Base-by-base conservation (phyloP, 306 rosid genomes). In the Pachyrhizus erosus region DNA sequence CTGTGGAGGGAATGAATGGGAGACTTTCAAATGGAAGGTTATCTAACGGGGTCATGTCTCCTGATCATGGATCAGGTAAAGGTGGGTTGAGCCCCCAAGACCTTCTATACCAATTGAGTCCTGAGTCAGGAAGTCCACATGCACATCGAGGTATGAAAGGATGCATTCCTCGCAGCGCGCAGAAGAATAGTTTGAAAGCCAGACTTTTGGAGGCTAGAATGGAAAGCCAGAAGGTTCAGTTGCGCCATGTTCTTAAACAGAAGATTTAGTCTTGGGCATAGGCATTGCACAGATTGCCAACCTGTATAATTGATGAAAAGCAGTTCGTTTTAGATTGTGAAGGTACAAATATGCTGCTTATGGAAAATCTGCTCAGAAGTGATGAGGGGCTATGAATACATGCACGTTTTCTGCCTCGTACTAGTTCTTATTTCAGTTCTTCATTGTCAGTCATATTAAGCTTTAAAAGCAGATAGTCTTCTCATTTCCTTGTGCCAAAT, bases 211-310 rank as follows among this genome's bases (percentile, higher is more conserved):
- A 95, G 88, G 98, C 98, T 21, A 93, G 96, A 85, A 83, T 93
- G 88, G 98, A 93, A 78, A 89, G 89, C 83, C 98, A 93, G 80
- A 95, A 90, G 84, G 81, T 95, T 64, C 98, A 95, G 78, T 71
- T 95, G 83, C 96, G 98, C 60, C 97, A 95, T 62, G 98, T 93
- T 71, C 99, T 95, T 74, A 93, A 92, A 65, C 98, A 95, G 84
- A 95, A 92, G 96, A 85, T 86, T 81, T 92, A 90, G 91, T 55
- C 66, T 57, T 61, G 61, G 77, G 76, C 67, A 10, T 70, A 69
- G 77, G 64, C 74, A 45, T 66, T 73, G 81, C 77, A 46, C 37
- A 70, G 71, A 64, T 81, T 86, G 77, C 77, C 24, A 76, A 14
- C 55, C 23, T n/a, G 72, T 78, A 46, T 72, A 31, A 24, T 75